phyloP scores from a whole-genome alignment of 768 basidiomycete genomes.

The Hericium coralloides region DNA sequence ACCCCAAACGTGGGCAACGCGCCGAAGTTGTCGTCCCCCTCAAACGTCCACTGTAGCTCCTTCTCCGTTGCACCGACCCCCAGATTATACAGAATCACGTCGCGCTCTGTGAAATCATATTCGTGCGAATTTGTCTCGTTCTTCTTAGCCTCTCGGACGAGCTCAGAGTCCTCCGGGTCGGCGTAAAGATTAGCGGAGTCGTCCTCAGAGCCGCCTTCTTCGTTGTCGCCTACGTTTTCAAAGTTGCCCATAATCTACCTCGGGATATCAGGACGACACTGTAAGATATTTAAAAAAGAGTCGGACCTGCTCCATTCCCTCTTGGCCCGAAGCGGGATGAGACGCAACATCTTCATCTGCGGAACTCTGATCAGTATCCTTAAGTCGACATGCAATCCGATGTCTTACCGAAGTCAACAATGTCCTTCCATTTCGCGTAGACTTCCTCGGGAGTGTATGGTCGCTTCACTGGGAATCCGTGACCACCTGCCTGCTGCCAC shows the following conservation, averaged over 20 bases:
- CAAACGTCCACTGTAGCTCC: constrained; percentile 88
- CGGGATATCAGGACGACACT: not conserved
- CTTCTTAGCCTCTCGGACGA: constrained; percentile 80
- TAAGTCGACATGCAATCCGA: not conserved
- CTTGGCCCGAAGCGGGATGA: constrained; percentile 63
- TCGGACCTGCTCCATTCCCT: constrained; percentile 66
- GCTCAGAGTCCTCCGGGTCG: constrained; percentile 74
- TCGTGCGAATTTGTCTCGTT: constrained; percentile 40
- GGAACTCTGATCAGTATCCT: constrained; percentile 5
- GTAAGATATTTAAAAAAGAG: not conserved
- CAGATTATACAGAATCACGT: constrained; percentile 91
- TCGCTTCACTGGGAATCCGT: constrained; percentile 77
- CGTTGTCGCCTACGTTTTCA: constrained; percentile 29
- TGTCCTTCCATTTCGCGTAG: constrained; percentile 65
- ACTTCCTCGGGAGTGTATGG: constrained; percentile 76
- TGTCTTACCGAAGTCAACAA: constrained; percentile 74
- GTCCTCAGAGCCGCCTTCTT: not conserved
- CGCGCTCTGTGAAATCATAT: constrained; percentile 78
- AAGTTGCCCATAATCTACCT: constrained; percentile 51
- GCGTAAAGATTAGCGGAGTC: constrained; percentile 35
- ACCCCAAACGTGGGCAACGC: constrained; percentile 94
- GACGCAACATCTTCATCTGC: constrained; percentile 77
- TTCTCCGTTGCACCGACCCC: constrained; percentile 91
- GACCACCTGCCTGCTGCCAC: constrained; percentile 87
- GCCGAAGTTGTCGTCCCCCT: constrained; percentile 78